Evolutionary conservation across 495 filamentous ascomycete species (phyloP), one percentile per base, ranked within the genome.

Genomic region (Glutinoglossum americanum): DNA sequence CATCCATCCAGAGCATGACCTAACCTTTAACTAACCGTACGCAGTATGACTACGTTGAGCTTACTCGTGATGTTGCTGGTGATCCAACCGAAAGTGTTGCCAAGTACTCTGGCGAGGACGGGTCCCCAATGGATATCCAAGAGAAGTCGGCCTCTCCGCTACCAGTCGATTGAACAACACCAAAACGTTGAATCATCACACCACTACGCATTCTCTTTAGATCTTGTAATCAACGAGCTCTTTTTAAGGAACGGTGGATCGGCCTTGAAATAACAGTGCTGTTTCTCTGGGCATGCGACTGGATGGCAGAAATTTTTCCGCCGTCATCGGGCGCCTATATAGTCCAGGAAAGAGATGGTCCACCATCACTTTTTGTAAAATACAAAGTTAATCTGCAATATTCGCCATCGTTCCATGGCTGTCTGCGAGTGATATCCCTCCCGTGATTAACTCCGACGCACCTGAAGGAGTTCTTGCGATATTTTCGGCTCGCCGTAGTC

Each of bases 31-130:
- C 62, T 60, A 33, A 63, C 33, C 7, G 23, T 3, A 47, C 47
- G 2, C 59, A 80, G 73, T 98, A 98, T 67, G 92, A 97, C 68
- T 97, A 94, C 63, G 90, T 97, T 62, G 90, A 97, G 71, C 73
- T 95, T 59, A 85, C 80, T 41, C 79, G 90, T 55, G 92, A 96
- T 62, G 82, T 94, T 51, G 72, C 86, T 59, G 80, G 79, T 61
- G 73, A 78, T 28, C 39, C 51, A 6, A 27, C 21, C 28, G 59
- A 59, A 10, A 57, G 37, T 19, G n/a, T 35, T 23, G 27, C 57
- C 53, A 59, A 56, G 13, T 60, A 59, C 44, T 60, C 59, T 44
- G 57, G 57, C 23, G 59, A 60, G 2, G 33, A 53, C 9, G 53
- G 5, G 13, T 60, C 58, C 10, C 57, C 57, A 13, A 49, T 59